Base-by-base conservation (phyloP, 371 early-diverging fungal species). In the Dinochytrium kinnereticum region DNA sequence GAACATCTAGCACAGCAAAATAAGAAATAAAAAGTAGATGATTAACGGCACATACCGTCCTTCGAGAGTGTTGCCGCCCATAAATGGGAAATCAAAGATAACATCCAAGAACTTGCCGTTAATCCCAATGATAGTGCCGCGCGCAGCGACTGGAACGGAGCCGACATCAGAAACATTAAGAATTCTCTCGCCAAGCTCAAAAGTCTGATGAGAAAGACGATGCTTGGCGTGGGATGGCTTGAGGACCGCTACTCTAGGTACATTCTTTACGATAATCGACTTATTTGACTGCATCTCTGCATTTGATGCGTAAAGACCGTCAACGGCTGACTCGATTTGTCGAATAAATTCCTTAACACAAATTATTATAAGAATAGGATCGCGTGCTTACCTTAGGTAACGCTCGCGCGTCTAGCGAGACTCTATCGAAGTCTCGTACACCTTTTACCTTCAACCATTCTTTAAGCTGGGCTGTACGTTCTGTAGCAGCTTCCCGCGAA, bases 141-240 rank as follows among this genome's bases (percentile, higher is more conserved):
- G 85, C 26, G 89, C 85, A 0, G 89, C 96, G 39, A 95, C 76
- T 13, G 94, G 94, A 10, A 95, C 94, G 44, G 81, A 84, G 66
- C 95, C 94, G 19, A 89, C 80, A 51, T 95, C 94, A 50, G 87
- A 79, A 13, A 91, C 93, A 77, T 89, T 91, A 21, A 92, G 82
- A 0, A 97, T 92, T 24, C 98, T 92, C 71, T 98, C 95, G 36
- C 98, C 98, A 2, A 97, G 84, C 51, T 82, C 84, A 81, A 96
- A 96, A 24, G 76, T 76, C 78, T 98, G 98, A 51, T 86, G 79
- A 1, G 81, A 82, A 24, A 98, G 86, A 17, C 91, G 81, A 28
- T 87, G 85, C 40, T 84, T 86, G 1, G 94, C 91, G 74, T 95
- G 91, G 1, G 86, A 81, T 17, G 97, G 96, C 49, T 91, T 91